Percentiles rank a stretch among this genome's conserved stretches.
phyloP scores from a whole-genome alignment of 1,139 yeast species.

The Pichia sp. region DNA sequence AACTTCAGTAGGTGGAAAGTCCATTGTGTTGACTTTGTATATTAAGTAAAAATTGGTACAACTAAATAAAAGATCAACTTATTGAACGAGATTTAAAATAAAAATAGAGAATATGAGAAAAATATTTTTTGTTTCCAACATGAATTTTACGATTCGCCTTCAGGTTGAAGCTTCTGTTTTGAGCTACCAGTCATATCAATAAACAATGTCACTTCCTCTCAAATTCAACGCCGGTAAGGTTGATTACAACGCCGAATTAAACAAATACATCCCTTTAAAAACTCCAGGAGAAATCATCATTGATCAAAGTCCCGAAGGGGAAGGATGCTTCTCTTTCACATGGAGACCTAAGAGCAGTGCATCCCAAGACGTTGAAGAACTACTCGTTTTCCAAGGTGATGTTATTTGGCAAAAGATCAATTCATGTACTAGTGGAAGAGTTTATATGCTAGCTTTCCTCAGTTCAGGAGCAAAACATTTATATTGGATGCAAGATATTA shows the following conservation, averaged over 20 bases:
- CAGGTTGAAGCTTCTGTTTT: background rate
- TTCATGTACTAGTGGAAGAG: slow-evolving; percentile 77
- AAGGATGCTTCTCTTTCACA: slow-evolving; percentile 48
- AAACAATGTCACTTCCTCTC: slow-evolving; percentile 27
- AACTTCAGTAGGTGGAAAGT: slow-evolving; percentile 59
- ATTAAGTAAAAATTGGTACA: background rate
- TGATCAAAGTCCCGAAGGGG: slow-evolving; percentile 53
- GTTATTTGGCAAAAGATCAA: slow-evolving; percentile 72
- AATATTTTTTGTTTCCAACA: background rate
- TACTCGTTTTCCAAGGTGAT: slow-evolving; percentile 87
- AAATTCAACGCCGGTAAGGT: slow-evolving; percentile 87
- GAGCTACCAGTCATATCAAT: background rate
- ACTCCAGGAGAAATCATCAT: slow-evolving; percentile 70
- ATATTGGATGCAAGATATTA: slow-evolving; percentile 87
- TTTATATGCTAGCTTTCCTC: slow-evolving; percentile 72
- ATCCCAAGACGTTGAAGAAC: slow-evolving; percentile 50
- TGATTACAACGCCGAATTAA: slow-evolving; percentile 60
- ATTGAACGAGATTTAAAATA: background rate
- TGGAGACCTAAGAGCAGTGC: slow-evolving; percentile 53
- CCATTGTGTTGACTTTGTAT: slow-evolving; percentile 27
- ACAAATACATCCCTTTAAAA: slow-evolving; percentile 68
- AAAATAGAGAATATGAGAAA: background rate
- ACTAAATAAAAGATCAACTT: background rate
- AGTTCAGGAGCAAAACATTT: slow-evolving; percentile 79
- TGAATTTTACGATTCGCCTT: background rate